Evolutionary conservation across 2,329 filamentous ascomycete genomes (phyloP).

Genomic region (Hymenoscyphus linearis): DNA sequence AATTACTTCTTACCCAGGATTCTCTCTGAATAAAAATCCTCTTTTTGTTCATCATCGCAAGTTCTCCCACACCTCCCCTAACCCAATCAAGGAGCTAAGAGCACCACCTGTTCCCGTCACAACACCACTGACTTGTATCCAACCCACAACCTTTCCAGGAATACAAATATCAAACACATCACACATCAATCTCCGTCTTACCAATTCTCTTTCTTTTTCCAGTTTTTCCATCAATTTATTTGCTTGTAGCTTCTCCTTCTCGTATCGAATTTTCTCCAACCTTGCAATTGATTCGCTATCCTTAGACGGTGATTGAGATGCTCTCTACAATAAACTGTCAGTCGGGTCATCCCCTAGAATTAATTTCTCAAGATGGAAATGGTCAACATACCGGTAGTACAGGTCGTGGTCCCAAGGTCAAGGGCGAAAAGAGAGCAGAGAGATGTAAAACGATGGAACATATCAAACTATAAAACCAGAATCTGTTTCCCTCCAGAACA

Average conservation of each 20-base stretch:
- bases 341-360: neutral
- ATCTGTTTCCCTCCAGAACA: slow-evolving; percentile 56
- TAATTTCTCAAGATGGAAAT: no score
- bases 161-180: slow-evolving; percentile 58
- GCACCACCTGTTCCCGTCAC: slow-evolving; percentile 55
- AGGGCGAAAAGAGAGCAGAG: slow-evolving; percentile 6
- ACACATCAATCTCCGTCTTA: slow-evolving; percentile 46
- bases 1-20: no score
- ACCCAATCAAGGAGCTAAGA: slow-evolving; percentile 56
- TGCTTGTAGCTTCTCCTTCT: neutral
- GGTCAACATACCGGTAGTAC: neutral
- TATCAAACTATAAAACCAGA: slow-evolving; percentile 58
- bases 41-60: neutral
- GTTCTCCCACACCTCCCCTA: slow-evolving; percentile 53
- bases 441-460: slow-evolving; percentile 33
- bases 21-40: neutral
- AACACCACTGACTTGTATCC: slow-evolving; percentile 46
- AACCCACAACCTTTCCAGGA: slow-evolving; percentile 55
- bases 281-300: neutral
- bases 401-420: neutral
- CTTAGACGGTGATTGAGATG: neutral
- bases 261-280: neutral
- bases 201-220: slow-evolving; percentile 29
- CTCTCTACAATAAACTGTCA: neutral
- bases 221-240: slow-evolving; percentile 22